Conservation (phyloP, 2,329 filamentous ascomycete genomes). For the Botrytis hyacinthi region DNA sequence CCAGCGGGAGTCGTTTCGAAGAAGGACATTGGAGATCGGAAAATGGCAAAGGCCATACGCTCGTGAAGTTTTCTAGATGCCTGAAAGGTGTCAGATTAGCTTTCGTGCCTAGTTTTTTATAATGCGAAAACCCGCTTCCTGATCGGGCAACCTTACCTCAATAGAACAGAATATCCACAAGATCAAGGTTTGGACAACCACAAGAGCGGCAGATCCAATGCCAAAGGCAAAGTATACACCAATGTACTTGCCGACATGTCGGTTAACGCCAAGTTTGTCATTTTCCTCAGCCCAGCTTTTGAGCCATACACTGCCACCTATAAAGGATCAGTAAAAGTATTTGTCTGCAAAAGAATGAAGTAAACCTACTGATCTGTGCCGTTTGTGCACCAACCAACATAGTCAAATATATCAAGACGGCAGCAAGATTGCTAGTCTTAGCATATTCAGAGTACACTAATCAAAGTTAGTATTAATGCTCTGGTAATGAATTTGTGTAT, state of each 20-base stretch:
- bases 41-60: conserved; percentile 95
- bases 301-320: conserved; percentile 84
- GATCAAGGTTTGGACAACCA: conserved; percentile 88
- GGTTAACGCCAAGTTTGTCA: conserved; percentile 63
- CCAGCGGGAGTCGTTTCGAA: conserved; percentile 81
- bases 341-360: background rate
- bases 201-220: conserved; percentile 78
- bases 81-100: conserved; percentile 43
- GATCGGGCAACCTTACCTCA: conserved; percentile 59
- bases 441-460: conserved; percentile 88
- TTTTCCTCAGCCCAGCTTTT: conserved; percentile 90
- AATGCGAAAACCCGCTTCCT: conserved; percentile 23
- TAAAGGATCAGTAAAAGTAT: conserved; percentile 22
- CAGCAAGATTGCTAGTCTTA: conserved; percentile 84
- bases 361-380: conserved; percentile 66
- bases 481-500: conserved; percentile 2
- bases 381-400: conserved; percentile 79
- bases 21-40: conserved; percentile 97
- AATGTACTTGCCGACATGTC: conserved; percentile 81
- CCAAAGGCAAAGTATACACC: conserved; percentile 96
- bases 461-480: background rate
- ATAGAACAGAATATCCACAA: conserved; percentile 99
- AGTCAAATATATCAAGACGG: conserved; percentile 76
- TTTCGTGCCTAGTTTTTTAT: conserved; percentile 26
- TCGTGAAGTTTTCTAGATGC: conserved; percentile 96